Base-by-base conservation (phyloP, 176 grass and related monocot genomes). In the Carex cristatella region DNA sequence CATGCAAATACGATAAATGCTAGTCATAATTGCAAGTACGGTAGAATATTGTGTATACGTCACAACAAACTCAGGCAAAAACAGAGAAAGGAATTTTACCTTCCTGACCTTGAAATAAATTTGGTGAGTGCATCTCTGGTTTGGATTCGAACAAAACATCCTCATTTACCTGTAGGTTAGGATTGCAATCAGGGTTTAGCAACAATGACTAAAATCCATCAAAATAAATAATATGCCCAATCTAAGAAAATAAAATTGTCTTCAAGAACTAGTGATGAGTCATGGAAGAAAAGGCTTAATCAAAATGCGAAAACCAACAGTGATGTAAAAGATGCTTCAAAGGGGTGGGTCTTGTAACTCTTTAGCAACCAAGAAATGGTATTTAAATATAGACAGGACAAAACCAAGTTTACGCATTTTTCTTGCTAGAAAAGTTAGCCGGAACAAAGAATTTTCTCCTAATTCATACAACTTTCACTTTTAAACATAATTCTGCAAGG, bases 151-250 rank as follows among this genome's bases (percentile, higher is more conserved):
- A 48, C 32, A 66, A 15, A 54, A 19, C 61, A 15, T 54, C 65
- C 27, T 83, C 37, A 3, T 69, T 64, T 69, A 67, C 63, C 81
- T 83, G 79, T 65, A 65, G 3, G 40, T 65, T 79, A 58, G 4
- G 54, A 58, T 57, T 79, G 5, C 18, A 27, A 79, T 70, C 67
- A 70, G 31, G 5, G 13, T 2, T 58, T 74, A 11, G 70, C 44
- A 74, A 51, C 7, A 49, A 3, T 74, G 8, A 51, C 19, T 53
- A 53, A 7, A 74, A 53, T 74, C 48, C n/a, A 23, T 72, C 8
- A 0, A 37, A 18, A 72, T 1, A 51, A 27, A 12, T 12, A 74
- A 49, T 74, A 27, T 49, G 35, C 68, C 8, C 4, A 51, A 74
- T 51, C 27, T 49, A 49, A 73, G 70, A 49, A 27, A 70, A 49